Base-by-base conservation (phyloP, 306 rosid genomes). In the Potentilla sterilis region DNA sequence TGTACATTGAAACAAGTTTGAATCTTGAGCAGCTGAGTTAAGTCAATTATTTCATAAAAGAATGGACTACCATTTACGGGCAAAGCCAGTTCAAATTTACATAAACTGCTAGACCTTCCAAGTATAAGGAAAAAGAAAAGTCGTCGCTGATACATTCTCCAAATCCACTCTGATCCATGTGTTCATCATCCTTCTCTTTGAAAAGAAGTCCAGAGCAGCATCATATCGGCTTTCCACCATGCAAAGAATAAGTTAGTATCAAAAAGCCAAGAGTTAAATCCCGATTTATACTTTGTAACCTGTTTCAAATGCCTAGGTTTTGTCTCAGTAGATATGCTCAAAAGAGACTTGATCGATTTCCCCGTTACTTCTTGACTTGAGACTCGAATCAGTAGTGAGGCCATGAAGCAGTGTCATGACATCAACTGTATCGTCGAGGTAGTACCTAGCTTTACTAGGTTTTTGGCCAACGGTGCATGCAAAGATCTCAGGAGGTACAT, bases 371-470 rank as follows among this genome's bases (percentile, higher is more conserved):
- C 58, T 80, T 32, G 84, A 37, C 79, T 54, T 79, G 71, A 73
- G 76, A 49, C 54, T 79, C 32, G 89, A 83, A 81, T 73, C 80
- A 10, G 78, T 6, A 37, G 84, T 87, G 55, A 93, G 90, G 77
- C 84, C 83, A 67, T 75, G 78, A 76, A 93, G 92, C 81, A 89
- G 57, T 72, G 61, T 67, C 85, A 85, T 61, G 49, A 93, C 96
- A 59, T 89, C 94, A 7, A 38, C 72, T 0, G 86, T 69, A 61
- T 93, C 91, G 34, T 90, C 92, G 4, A 93, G 83, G 79, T 87
- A 93, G 90, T 89, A 89, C 85, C 77, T 86, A 42, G 98, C 98
- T 85, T 93, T 93, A 81, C 98, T 93, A 9, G 96, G 95, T 79
- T 93, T 93, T 55, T 84, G 89, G 62, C 92, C 98, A 49, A 93